Conservation (phyloP, 148 eudicot species). For the Persicaria maculosa region DNA sequence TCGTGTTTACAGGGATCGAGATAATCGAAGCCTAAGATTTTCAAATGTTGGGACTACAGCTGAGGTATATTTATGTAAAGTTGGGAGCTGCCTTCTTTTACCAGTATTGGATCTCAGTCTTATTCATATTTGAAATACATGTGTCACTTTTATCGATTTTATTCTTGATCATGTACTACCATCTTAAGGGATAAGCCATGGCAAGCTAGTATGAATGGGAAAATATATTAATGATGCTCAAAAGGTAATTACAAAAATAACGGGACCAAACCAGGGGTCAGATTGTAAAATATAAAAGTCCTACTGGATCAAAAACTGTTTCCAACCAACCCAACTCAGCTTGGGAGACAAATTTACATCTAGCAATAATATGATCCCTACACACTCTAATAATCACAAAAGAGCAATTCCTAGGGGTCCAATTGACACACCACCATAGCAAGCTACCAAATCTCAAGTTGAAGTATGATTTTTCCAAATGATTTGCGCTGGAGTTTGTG, state of each 20-base stretch:
- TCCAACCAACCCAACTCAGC: no score
- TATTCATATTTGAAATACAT: background rate
- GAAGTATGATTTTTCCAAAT: background rate
- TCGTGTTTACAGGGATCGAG: constrained; percentile 48
- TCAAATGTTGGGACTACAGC: constrained; percentile 83
- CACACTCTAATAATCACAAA: no score
- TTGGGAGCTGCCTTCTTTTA: constrained; percentile 3
- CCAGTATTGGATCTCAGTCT: background rate
- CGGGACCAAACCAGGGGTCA: no score
- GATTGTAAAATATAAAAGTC: no score
- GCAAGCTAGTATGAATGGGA: no score
- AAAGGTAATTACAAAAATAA: no score
- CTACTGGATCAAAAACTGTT: no score
- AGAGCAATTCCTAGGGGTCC: no score
- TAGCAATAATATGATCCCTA: no score
- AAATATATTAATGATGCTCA: no score
- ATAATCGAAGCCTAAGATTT: constrained; percentile 42
- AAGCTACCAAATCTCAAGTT: background rate
- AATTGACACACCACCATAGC: no score
- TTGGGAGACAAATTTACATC: no score
- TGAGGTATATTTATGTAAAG: constrained; percentile 44
- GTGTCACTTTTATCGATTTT: background rate
- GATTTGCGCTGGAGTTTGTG: background rate
- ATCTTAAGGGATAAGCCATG: background rate
- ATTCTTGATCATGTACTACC: background rate